Percentiles rank a stretch among this genome's conserved stretches.
Conservation (phyloP, 257 asterid species). For the Penstemon eatonii region DNA sequence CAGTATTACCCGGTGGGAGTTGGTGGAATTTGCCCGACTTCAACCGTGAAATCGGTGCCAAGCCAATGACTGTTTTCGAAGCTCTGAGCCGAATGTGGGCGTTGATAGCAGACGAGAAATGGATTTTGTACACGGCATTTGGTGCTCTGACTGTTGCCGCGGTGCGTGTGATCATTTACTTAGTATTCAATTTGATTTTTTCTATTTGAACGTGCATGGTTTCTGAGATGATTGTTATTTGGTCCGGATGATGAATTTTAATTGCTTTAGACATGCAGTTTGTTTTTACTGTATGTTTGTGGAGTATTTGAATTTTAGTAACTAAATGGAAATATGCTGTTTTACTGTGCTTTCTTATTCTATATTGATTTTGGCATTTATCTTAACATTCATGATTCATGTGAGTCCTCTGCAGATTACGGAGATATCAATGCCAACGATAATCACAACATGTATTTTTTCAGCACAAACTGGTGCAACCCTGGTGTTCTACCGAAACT, state of each 20-base stretch:
- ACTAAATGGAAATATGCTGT: not conserved
- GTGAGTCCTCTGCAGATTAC: conserved; percentile 37
- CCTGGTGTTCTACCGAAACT: conserved; percentile 35
- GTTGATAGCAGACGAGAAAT: conserved; percentile 44
- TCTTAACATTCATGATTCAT: not conserved
- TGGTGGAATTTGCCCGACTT: conserved; percentile 45
- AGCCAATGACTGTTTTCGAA: conserved; percentile 37
- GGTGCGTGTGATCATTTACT: conserved; percentile 29
- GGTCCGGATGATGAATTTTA: not conserved
- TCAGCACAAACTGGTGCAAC: conserved; percentile 51
- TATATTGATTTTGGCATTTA: not conserved
- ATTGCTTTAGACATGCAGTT: not conserved
- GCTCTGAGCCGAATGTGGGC: conserved; percentile 47
- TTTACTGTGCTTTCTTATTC: not conserved
- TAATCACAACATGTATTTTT: conserved; percentile 46
- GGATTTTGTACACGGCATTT: conserved; percentile 47
- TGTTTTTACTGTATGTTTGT: not conserved
- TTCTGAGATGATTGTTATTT: not conserved
- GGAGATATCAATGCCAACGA: conserved; percentile 53
- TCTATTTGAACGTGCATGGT: not conserved
- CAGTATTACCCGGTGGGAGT: conserved; percentile 38
- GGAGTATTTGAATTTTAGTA: not conserved
- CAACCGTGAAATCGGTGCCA: conserved; percentile 28
- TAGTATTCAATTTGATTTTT: not conserved
- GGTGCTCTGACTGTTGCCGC: conserved; percentile 49